Evolutionary conservation across 345 rosid genomes (phyloP), one percentile per base, ranked within the genome.

Genomic region (Euphorbia pulcherrima): DNA sequence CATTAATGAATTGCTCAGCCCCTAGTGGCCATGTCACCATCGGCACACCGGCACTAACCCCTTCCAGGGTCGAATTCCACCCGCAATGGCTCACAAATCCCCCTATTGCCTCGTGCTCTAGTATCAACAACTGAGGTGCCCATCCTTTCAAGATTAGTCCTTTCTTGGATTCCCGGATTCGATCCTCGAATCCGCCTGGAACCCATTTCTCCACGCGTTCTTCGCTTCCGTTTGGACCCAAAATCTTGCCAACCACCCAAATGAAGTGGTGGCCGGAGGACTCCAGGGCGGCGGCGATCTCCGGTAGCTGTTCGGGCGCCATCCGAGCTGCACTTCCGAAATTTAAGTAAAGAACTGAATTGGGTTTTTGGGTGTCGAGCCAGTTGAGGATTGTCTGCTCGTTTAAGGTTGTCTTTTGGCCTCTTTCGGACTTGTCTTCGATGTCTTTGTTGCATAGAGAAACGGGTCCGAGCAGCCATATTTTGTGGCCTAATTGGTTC

Each of bases 401-500:
- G 2, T 79, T 82, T 5, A 78, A n/a, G 1, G 79, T 24, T 6
- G 79, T 48, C 50, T 67, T 72, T 29, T 77, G 37, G 10, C 85
- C 85, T 75, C 85, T 79, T 62, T 75, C 79, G 3, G 77, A 76
- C 65, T 77, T 84, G 30, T 83, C 85, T 57, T 65, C 76, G 1
- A 68, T 11, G 10, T 75, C 60, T 40, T 70, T 65, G 64, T 80
- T 79, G 52, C 69, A 77, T 28, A 81, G 47, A 0, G 88, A 87
- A 13, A 83, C 83, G 4, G 87, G 88, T 23, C 85, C 88, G 0
- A 84, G 70, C 0, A 69, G 59, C 88, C 90, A 86, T 1, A 81
- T 80, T 59, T 51, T 81, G n/a, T 55, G 74, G 18, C 74, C 78
- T 65, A 79, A 10, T 24, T 66, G 79, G 13, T 68, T 77, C 75